A percentile compares a stretch with the other conserved stretches of the same genome.
Evolutionary conservation across 768 basidiomycete species (phyloP).

Genomic region (Boletus rex-veris): DNA sequence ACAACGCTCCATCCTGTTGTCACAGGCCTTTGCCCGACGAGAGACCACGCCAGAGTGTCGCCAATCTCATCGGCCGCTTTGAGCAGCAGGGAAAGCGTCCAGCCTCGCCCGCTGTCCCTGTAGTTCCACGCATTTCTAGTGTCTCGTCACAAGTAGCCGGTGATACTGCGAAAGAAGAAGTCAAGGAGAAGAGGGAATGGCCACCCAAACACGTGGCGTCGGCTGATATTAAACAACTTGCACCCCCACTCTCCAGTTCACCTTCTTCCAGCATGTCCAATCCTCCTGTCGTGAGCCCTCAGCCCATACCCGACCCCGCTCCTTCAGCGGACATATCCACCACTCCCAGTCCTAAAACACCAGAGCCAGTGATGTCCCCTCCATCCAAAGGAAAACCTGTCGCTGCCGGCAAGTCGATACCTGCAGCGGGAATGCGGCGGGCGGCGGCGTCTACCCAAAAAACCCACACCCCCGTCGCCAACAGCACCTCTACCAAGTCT

Average conservation of each 20-base stretch:
- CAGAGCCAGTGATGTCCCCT: slow-evolving; percentile 20
- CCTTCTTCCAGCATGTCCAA: slow-evolving; percentile 18
- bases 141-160: slow-evolving; percentile 61
- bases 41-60: slow-evolving; percentile 80
- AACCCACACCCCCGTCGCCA: slow-evolving; percentile 23
- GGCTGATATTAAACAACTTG: slow-evolving; percentile 32
- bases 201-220: slow-evolving; percentile 51
- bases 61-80: slow-evolving; percentile 87
- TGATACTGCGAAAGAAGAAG: slow-evolving; percentile 64
- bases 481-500: slow-evolving; percentile 21
- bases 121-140: slow-evolving; percentile 59
- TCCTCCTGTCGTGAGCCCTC: slow-evolving; percentile 25
- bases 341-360: slow-evolving; percentile 21
- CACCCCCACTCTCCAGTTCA: slow-evolving; percentile 37
- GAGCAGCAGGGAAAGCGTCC: slow-evolving; percentile 77
- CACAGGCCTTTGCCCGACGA: slow-evolving; percentile 84
- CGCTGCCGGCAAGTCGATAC: slow-evolving; percentile 18
- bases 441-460: slow-evolving; percentile 27
- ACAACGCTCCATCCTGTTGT: slow-evolving; percentile 9
- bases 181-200: slow-evolving; percentile 75
- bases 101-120: slow-evolving; percentile 35
- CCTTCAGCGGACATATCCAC: slow-evolving; percentile 16
- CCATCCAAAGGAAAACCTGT: slow-evolving; percentile 19
- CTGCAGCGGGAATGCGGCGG: slow-evolving; percentile 20
- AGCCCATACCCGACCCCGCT: slow-evolving; percentile 27